phyloP scores from a whole-genome alignment of 202 grass and related monocot species.

The Carex sylvatica region DNA sequence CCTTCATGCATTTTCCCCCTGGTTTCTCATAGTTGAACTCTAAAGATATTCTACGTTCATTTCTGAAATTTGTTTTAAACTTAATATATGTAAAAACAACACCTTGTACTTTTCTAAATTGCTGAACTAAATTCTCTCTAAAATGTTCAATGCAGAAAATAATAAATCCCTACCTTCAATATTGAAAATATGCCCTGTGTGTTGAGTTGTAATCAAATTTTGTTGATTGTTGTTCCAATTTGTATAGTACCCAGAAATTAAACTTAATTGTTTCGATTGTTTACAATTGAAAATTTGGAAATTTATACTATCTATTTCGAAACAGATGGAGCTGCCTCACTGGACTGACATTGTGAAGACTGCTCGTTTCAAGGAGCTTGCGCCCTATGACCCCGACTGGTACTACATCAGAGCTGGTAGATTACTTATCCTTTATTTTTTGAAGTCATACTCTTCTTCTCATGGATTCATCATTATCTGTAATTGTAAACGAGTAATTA shows the following conservation, averaged over 20 bases:
- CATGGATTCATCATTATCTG: neutral
- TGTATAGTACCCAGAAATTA: neutral
- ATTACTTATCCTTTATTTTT: neutral
- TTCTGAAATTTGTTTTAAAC: neutral
- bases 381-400: slow-evolving; percentile 74
- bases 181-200: neutral
- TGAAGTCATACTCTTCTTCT: neutral
- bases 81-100: neutral
- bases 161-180: neutral
- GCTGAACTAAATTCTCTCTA: neutral
- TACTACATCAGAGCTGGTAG: slow-evolving; percentile 88
- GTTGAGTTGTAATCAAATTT: neutral
- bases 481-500: neutral
- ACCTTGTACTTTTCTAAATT: neutral
- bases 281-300: neutral
- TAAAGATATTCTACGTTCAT: neutral
- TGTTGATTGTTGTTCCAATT: neutral
- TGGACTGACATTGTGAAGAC: slow-evolving; percentile 93
- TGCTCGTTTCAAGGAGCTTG: slow-evolving; percentile 84
- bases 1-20: neutral
- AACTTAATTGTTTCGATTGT: neutral
- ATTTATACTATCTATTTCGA: neutral
- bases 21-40: neutral
- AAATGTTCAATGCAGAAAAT: neutral
- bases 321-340: slow-evolving; percentile 77